Conservation (phyloP, 768 basidiomycete species). For the Cystobasidium ongulense region DNA sequence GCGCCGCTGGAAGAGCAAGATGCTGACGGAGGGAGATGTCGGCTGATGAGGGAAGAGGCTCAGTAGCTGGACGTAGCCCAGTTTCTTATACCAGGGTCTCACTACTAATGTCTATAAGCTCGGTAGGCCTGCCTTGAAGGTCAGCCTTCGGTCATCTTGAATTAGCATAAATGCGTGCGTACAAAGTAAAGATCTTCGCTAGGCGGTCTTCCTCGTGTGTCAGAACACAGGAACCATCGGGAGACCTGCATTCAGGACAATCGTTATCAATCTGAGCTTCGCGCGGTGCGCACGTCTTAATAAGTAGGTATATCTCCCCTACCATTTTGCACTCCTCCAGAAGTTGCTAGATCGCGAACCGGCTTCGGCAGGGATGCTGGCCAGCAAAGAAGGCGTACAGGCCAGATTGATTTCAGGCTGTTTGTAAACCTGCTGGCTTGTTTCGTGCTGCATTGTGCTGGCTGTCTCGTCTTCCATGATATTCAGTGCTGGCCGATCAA, state of each 20-base stretch:
- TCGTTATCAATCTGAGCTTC: not conserved
- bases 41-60: too few relatives aligned
- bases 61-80: too few relatives aligned
- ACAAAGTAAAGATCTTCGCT: slow-evolving; percentile 56
- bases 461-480: not conserved
- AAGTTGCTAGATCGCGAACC: slow-evolving; percentile 45
- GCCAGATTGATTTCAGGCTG: not conserved
- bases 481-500: not conserved
- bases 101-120: not conserved
- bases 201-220: slow-evolving; percentile 64
- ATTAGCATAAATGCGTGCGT: slow-evolving; percentile 37
- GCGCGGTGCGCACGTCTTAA: too few relatives aligned
- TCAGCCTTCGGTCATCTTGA: not conserved
- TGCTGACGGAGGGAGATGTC: not conserved
- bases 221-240: slow-evolving; percentile 63
- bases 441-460: not conserved
- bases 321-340: slow-evolving; percentile 56
- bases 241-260: slow-evolving; percentile 53
- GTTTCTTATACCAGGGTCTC: not conserved
- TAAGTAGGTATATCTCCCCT: not conserved
- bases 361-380: slow-evolving; percentile 44
- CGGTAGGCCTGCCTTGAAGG: not conserved
- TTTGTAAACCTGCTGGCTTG: not conserved
- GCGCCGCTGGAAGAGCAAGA: slow-evolving; percentile 36
- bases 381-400: not conserved